Evolutionary conservation across 805 yeast genomes (phyloP).

Genomic region (Metschnikowia orientalis): DNA sequence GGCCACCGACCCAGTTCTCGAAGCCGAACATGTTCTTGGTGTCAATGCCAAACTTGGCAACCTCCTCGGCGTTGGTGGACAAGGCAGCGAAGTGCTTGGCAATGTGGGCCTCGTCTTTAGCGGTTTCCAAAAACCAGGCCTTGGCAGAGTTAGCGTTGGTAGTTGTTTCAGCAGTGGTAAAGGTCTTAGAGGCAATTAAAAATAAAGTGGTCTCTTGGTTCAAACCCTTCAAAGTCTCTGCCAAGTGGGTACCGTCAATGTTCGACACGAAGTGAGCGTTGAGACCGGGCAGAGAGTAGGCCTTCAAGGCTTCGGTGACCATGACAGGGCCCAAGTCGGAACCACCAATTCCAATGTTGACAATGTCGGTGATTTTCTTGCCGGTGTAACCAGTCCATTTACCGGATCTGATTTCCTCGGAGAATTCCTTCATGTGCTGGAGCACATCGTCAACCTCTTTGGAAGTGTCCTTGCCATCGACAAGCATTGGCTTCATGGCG

Average conservation of each 20-base stretch:
- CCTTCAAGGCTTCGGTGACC: slow-evolving; percentile 98
- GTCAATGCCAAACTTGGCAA: slow-evolving; percentile 93
- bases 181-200: slow-evolving; percentile 93
- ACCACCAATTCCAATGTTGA: slow-evolving; percentile 98
- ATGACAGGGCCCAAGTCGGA: slow-evolving; percentile 98
- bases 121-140: slow-evolving; percentile 80
- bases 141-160: slow-evolving; percentile 96
- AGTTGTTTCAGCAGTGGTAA: slow-evolving; percentile 94
- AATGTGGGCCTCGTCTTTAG: slow-evolving; percentile 64
- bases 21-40: slow-evolving; percentile 98
- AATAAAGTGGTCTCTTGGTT: slow-evolving; percentile 91
- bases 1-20: slow-evolving; percentile 99
- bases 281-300: slow-evolving; percentile 71
- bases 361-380: slow-evolving; percentile 86
- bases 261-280: slow-evolving; percentile 92
- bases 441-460: slow-evolving; percentile 89
- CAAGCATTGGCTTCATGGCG: slow-evolving; percentile 74
- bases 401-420: slow-evolving; percentile 86
- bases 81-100: slow-evolving; percentile 98
- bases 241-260: slow-evolving; percentile 97
- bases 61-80: slow-evolving; percentile 89
- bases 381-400: slow-evolving; percentile 97
- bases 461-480: slow-evolving; percentile 85
- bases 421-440: slow-evolving; percentile 94
- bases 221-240: slow-evolving; percentile 76